Percentiles rank a stretch among this genome's conserved stretches.
These are phyloP conservation scores for Malania oleifera DNA, from an alignment of 164 flowering plant species.

Conservation along the genomic window DNA sequence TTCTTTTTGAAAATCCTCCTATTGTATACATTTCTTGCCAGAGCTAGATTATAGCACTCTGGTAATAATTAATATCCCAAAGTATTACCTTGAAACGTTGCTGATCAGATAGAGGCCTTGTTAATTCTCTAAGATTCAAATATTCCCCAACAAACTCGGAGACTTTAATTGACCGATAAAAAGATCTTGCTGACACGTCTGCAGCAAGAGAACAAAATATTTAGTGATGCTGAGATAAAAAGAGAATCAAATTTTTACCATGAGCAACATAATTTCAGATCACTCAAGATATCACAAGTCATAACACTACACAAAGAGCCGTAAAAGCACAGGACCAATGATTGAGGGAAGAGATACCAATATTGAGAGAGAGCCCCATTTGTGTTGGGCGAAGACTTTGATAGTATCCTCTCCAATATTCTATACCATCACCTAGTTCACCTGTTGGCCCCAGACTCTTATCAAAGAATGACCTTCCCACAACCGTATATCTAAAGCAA, in stretches of 20 bases:
- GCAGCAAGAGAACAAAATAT: slow-evolving; percentile 3
- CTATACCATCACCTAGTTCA: slow-evolving; percentile 53
- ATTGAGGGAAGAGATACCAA: slow-evolving; percentile 49
- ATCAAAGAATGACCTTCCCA: slow-evolving; percentile 66
- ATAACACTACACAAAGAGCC: background rate
- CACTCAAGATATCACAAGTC: no score
- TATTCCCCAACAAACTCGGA: slow-evolving; percentile 36
- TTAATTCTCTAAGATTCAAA: slow-evolving; percentile 23
- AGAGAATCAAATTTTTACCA: background rate
- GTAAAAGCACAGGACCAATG: background rate
- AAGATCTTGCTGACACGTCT: slow-evolving; percentile 76
- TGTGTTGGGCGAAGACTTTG: slow-evolving; percentile 79
- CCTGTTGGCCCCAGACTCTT: slow-evolving; percentile 23
- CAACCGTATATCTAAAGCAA: slow-evolving; percentile 33
- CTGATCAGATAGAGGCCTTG: slow-evolving; percentile 42
- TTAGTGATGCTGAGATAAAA: background rate
- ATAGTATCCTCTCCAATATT: slow-evolving; percentile 70
- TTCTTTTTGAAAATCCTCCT: no score
- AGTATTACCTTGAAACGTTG: slow-evolving; percentile 53
- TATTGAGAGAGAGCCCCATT: slow-evolving; percentile 76
- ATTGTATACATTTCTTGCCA: no score
- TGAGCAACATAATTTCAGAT: background rate
- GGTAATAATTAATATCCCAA: no score
- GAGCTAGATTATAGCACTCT: no score
- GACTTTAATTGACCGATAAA: slow-evolving; percentile 56